phyloP scores from a whole-genome alignment of 2,329 filamentous ascomycete species.

The Kalaharituber pfeilii region DNA sequence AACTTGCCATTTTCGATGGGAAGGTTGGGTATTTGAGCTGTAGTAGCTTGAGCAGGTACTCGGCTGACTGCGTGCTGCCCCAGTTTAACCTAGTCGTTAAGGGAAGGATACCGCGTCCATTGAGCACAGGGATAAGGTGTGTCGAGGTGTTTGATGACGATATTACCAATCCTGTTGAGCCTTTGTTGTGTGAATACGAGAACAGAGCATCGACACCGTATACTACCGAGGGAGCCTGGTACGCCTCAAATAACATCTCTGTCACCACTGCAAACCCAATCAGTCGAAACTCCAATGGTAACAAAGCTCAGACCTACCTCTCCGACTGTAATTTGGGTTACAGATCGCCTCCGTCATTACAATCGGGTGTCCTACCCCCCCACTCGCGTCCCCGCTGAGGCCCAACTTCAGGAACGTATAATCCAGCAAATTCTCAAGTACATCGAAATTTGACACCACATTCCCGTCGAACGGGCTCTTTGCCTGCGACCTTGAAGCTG shows the following conservation, averaged over 20 bases:
- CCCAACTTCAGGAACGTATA: constrained; percentile 91
- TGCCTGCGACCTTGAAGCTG: constrained; percentile 76
- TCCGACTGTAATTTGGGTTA: constrained; percentile 73
- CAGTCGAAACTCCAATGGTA: neutral
- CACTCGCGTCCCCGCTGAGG: constrained; percentile 51
- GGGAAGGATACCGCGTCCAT: constrained; percentile 64
- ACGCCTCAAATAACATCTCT: constrained; percentile 93
- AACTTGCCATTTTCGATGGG: constrained; percentile 65
- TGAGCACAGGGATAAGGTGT: constrained; percentile 82
- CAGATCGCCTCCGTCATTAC: constrained; percentile 93
- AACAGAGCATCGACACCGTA: constrained; percentile 96
- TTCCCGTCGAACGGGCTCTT: constrained; percentile 85
- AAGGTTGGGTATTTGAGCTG: constrained; percentile 83
- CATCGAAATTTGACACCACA: constrained; percentile 93
- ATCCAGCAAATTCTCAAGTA: constrained; percentile 85
- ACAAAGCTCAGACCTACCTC: constrained; percentile 42
- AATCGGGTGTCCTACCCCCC: constrained; percentile 64
- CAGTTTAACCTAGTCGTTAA: constrained; percentile 85
- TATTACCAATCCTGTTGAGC: constrained; percentile 70
- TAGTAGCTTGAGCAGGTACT: constrained; percentile 80
- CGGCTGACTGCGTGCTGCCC: constrained; percentile 77
- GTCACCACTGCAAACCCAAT: constrained; percentile 55
- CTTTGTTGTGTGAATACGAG: constrained; percentile 83
- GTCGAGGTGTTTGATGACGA: constrained; percentile 88
- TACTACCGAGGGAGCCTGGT: constrained; percentile 71